Percentiles rank a stretch among this genome's conserved stretches.
phyloP scores from a whole-genome alignment of 2,329 filamentous ascomycete species.

The Eutypa lata region DNA sequence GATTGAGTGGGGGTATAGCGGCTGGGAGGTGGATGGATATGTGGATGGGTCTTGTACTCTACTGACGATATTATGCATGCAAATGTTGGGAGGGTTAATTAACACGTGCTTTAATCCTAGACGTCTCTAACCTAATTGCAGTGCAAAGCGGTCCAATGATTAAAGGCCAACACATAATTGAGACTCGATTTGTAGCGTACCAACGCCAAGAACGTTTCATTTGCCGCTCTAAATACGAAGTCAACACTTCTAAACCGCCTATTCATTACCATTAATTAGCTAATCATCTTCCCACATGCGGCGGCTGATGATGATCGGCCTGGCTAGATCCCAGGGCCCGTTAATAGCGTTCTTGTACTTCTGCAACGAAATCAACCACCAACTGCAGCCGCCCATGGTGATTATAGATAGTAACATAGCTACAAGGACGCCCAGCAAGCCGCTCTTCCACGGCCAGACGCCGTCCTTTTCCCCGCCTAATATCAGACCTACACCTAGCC shows the following conservation, averaged over 20 bases:
- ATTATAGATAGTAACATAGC: slow-evolving; percentile 72
- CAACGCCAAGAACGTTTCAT: no score
- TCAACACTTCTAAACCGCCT: no score
- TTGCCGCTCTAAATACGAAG: no score
- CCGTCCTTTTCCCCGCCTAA: slow-evolving; percentile 42
- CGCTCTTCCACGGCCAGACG: slow-evolving; percentile 50
- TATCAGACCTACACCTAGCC: slow-evolving; percentile 69
- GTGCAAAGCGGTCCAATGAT: no score
- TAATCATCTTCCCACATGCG: slow-evolving; percentile 50
- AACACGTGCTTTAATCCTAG: no score
- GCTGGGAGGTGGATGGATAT: not conserved
- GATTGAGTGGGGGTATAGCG: slow-evolving; percentile 10
- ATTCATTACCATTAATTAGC: no score
- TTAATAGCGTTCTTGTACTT: slow-evolving; percentile 99
- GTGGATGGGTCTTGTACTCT: no score
- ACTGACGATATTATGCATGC: no score
- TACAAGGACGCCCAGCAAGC: slow-evolving; percentile 69
- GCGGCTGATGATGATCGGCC: slow-evolving; percentile 76
- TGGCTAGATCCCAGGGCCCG: slow-evolving; percentile 94
- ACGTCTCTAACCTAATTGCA: no score
- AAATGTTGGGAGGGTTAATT: no score
- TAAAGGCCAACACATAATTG: no score
- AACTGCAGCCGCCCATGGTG: slow-evolving; percentile 89
- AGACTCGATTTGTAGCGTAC: no score
- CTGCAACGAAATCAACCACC: slow-evolving; percentile 96